A percentile compares a stretch with the other conserved stretches of the same genome.
These are phyloP conservation scores for Hymenoscyphus repandus DNA, from an alignment of 2,329 filamentous ascomycete genomes.

Conservation along the genomic window DNA sequence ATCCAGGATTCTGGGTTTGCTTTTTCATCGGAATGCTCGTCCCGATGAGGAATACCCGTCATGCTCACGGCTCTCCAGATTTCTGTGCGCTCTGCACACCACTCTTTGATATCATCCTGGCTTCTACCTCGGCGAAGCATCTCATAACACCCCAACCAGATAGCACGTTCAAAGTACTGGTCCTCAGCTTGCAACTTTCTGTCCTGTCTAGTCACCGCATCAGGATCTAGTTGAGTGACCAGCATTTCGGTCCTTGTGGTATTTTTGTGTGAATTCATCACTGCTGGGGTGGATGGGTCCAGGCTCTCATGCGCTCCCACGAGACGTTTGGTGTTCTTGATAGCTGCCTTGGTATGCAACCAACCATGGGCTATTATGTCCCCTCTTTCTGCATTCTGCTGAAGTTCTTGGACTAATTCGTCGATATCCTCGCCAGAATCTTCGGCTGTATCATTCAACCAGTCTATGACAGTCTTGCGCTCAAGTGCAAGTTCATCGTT, in stretches of 20 bases:
- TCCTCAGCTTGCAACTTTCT: constrained; percentile 76
- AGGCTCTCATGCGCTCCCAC: constrained; percentile 61
- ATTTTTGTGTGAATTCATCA: constrained; percentile 51
- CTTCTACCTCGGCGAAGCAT: constrained; percentile 80
- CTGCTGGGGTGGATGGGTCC: constrained; percentile 55
- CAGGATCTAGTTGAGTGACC: constrained; percentile 86
- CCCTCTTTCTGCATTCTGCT: constrained; percentile 69
- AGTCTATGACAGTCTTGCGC: constrained; percentile 74
- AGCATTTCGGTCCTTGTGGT: constrained; percentile 57
- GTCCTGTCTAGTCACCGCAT: constrained; percentile 76
- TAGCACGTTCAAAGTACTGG: constrained; percentile 80
- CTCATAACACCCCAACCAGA: constrained; percentile 93
- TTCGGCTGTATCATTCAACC: constrained; percentile 75
- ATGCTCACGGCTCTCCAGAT: constrained; percentile 84
- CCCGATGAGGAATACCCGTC: constrained; percentile 62
- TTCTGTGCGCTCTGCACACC: constrained; percentile 82
- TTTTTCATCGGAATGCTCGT: constrained; percentile 38
- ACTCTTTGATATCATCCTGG: constrained; percentile 70
- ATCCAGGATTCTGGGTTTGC: constrained; percentile 44
- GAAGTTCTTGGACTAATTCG: constrained; percentile 68
- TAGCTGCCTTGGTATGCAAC: constrained; percentile 83
- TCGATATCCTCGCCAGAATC: constrained; percentile 65
- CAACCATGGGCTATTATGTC: constrained; percentile 84
- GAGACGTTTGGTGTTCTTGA: constrained; percentile 84
- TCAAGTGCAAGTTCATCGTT: constrained; percentile 70